These are phyloP conservation scores for Penicillium psychrofluorescens DNA, from an alignment of 495 filamentous ascomycete species.

Conservation along the genomic window DNA sequence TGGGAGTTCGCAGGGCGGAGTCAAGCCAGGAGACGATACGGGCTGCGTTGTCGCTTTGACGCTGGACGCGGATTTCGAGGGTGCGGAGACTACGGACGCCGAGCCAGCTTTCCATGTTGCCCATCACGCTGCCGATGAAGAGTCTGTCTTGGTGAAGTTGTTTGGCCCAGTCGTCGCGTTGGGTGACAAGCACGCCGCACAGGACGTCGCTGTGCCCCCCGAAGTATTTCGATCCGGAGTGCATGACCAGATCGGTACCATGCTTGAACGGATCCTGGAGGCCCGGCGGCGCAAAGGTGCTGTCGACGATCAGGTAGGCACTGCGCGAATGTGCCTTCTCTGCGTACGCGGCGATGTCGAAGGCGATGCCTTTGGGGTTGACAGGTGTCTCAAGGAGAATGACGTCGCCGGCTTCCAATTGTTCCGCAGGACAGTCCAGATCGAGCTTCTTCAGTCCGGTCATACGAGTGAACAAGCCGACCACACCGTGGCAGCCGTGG, in stretches of 20 bases:
- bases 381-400: slow-evolving; percentile 89
- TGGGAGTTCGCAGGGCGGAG: slow-evolving; percentile 27
- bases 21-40: slow-evolving; percentile 67
- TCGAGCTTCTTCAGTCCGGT: slow-evolving; percentile 59
- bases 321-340: slow-evolving; percentile 63
- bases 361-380: slow-evolving; percentile 80
- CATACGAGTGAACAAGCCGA: slow-evolving; percentile 61
- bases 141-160: slow-evolving; percentile 58
- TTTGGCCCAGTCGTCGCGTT: slow-evolving; percentile 46
- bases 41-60: slow-evolving; percentile 63
- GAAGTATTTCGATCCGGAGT: slow-evolving; percentile 90
- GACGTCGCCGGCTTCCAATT: slow-evolving; percentile 66
- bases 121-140: slow-evolving; percentile 79
- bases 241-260: slow-evolving; percentile 82
- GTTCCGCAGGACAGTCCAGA: slow-evolving; percentile 49
- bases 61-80: slow-evolving; percentile 69
- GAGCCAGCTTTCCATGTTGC: slow-evolving; percentile 86
- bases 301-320: slow-evolving; percentile 75
- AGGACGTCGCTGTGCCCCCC: slow-evolving; percentile 91
- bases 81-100: slow-evolving; percentile 81
- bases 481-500: slow-evolving; percentile 86
- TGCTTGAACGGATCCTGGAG: slow-evolving; percentile 76
- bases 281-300: slow-evolving; percentile 87
- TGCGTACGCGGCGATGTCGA: slow-evolving; percentile 61
- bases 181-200: slow-evolving; percentile 69